These are phyloP conservation scores for Saccharomycopsis sp. DNA, from an alignment of 805 yeast genomes.

Conservation along the genomic window DNA sequence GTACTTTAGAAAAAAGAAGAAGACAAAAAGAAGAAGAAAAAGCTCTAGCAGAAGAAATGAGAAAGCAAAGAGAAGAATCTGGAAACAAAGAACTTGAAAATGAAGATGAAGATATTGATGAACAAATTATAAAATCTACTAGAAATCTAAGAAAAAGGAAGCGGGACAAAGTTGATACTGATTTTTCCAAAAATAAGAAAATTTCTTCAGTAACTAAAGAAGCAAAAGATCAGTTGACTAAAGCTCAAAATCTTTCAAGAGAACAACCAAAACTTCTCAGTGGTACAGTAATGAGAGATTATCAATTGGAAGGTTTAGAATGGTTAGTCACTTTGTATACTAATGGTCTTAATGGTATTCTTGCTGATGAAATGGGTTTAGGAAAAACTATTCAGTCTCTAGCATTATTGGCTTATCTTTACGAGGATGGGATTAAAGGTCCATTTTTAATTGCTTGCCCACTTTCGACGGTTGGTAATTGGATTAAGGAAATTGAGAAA, in stretches of 20 bases:
- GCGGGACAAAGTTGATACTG: slow-evolving; percentile 18
- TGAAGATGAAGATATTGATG: slow-evolving; percentile 16
- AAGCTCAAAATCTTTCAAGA: slow-evolving; percentile 18
- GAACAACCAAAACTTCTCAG: slow-evolving; percentile 46
- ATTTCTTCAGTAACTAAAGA: slow-evolving; percentile 20
- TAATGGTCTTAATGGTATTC: slow-evolving; percentile 88
- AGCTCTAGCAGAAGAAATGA: neutral
- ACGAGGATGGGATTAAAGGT: slow-evolving; percentile 70
- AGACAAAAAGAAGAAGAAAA: slow-evolving; percentile 18
- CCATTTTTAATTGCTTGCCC: slow-evolving; percentile 78
- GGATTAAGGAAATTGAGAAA: slow-evolving; percentile 61
- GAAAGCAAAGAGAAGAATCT: too few relatives aligned
- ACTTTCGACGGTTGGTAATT: slow-evolving; percentile 73
- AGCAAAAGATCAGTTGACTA: slow-evolving; percentile 19
- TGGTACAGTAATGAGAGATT: slow-evolving; percentile 61
- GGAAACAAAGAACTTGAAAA: slow-evolving; percentile 17
- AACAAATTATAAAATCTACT: neutral
- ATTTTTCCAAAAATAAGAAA: slow-evolving; percentile 9
- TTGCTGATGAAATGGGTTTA: slow-evolving; percentile 97
- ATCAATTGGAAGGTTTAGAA: slow-evolving; percentile 83
- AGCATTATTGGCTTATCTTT: slow-evolving; percentile 60
- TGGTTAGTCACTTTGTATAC: slow-evolving; percentile 86
- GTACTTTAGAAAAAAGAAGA: slow-evolving; percentile 28
- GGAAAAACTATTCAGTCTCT: slow-evolving; percentile 92
- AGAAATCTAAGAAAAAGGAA: neutral